Evolutionary conservation across 495 filamentous ascomycete genomes (phyloP).

Genomic region (Tuber borchii): DNA sequence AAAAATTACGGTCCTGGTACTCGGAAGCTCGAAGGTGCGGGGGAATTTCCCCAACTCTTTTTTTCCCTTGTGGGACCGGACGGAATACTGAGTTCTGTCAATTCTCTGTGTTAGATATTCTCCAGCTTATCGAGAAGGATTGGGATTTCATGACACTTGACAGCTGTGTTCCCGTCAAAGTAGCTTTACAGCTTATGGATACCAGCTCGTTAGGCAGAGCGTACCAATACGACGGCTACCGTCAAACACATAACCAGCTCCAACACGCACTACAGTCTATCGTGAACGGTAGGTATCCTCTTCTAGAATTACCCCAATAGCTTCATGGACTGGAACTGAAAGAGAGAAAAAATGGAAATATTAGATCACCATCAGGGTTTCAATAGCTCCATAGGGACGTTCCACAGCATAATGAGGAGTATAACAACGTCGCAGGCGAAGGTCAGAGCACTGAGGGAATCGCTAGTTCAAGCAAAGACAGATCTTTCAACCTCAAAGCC

Average conservation of each 20-base stretch:
- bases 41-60: constrained; percentile 8
- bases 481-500: constrained; percentile 81
- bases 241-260: constrained; percentile 70
- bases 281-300: constrained; percentile 58
- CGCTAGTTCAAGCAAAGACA: constrained; percentile 71
- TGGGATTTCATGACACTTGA: constrained; percentile 87
- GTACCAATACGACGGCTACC: constrained; percentile 74
- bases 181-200: constrained; percentile 88
- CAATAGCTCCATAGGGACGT: constrained; percentile 97
- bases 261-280: constrained; percentile 89
- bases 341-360: constrained; percentile 12
- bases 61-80: constrained; percentile 4
- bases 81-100: constrained; percentile 20
- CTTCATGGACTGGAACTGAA: constrained; percentile 7
- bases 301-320: not conserved
- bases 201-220: constrained; percentile 86
- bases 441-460: constrained; percentile 73
- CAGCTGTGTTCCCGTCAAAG: constrained; percentile 83
- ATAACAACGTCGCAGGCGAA: constrained; percentile 82
- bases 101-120: constrained; percentile 46
- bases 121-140: constrained; percentile 69
- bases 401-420: constrained; percentile 93
- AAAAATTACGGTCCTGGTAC: constrained; percentile 35
- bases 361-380: constrained; percentile 95
- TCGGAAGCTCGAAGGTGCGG: constrained; percentile 40